Base-by-base conservation (phyloP, 352 stramenopile species). In the Globisporangium recalcitrans region DNA sequence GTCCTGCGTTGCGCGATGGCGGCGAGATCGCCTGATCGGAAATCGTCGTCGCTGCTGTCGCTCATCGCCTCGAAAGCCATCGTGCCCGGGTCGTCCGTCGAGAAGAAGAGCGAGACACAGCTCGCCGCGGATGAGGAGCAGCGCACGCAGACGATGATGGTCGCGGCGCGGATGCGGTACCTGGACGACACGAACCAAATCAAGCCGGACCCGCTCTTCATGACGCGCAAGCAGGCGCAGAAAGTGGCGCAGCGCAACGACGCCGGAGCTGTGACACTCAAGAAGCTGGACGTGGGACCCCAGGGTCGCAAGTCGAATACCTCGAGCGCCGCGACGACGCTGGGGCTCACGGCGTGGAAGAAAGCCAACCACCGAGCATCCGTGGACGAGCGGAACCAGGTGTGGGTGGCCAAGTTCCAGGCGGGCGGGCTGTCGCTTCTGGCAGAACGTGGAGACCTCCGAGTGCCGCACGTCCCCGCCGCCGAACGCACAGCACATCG, bases 121-220 rank as follows among this genome's bases (percentile, higher is more conserved):
- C 36, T 48, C 10, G 11, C 34, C 2, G 52, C 51, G 4, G 56
- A 67, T 21, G 78, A 87, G 48, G 73, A 85, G 27, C 77, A 88
- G 55, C 69, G 75, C 29, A 81, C 75, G 7, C 73, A 85, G 19
- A 81, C 71, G 13, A 85, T 93, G 70, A 87, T 93, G 82, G 91
- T 90, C 60, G 80, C 80, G 21, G 79, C 79, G 7, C 84, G 84
- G 26, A 91, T 91, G 81, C 88, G 74, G 47, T 93, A 91, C 53
- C 66, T 93, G 11, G 72, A 84, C 46, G 67, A 75, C 36, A 74
- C 62, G 1, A 75, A 85, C 53, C 65, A 75, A 26, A 70, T 72
- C 52, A 60, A 77, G 52, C 80, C 80, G 3, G 77, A 93, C 47
- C 52, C 75, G 9, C 65, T 90, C 55, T 93, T 93, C 63, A 74